Evolutionary conservation across 2,329 filamentous ascomycete species (phyloP).

Genomic region (Diatrype stigma): DNA sequence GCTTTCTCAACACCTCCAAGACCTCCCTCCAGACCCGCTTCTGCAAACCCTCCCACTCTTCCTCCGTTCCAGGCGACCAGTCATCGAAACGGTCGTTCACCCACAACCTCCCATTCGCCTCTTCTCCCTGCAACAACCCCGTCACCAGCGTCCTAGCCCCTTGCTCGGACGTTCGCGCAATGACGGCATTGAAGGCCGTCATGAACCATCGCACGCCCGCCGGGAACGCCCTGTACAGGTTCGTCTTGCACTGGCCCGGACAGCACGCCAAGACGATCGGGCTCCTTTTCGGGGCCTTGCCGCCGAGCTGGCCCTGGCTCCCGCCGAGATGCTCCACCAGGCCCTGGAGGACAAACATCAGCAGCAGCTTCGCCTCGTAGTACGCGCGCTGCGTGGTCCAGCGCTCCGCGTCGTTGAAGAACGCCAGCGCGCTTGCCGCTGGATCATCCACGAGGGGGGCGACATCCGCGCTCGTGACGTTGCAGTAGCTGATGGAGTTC

Average conservation of each 20-base stretch:
- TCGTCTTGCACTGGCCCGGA: not conserved
- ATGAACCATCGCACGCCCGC: too few relatives aligned
- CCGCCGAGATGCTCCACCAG: not conserved
- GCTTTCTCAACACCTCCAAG: not conserved
- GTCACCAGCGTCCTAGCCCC: not conserved
- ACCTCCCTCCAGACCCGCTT: not conserved
- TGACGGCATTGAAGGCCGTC: not conserved
- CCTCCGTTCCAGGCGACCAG: not conserved
- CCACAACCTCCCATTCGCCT: conserved; percentile 1
- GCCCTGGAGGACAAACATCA: not conserved
- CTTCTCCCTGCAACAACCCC: not conserved
- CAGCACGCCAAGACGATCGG: not conserved
- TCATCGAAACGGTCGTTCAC: not conserved
- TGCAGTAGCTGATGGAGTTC: conserved; percentile 1
- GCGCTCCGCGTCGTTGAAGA: not conserved
- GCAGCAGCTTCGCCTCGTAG: not conserved
- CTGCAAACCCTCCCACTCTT: not conserved
- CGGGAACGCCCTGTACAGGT: not conserved
- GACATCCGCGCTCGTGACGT: not conserved
- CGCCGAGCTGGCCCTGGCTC: not conserved
- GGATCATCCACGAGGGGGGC: not conserved
- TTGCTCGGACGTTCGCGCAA: not conserved
- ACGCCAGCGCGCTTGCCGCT: not conserved
- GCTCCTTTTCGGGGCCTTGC: not conserved
- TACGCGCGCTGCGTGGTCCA: not conserved